Base-by-base conservation (phyloP, 805 yeast genomes). In the Helenozyma rhizophorensis region DNA sequence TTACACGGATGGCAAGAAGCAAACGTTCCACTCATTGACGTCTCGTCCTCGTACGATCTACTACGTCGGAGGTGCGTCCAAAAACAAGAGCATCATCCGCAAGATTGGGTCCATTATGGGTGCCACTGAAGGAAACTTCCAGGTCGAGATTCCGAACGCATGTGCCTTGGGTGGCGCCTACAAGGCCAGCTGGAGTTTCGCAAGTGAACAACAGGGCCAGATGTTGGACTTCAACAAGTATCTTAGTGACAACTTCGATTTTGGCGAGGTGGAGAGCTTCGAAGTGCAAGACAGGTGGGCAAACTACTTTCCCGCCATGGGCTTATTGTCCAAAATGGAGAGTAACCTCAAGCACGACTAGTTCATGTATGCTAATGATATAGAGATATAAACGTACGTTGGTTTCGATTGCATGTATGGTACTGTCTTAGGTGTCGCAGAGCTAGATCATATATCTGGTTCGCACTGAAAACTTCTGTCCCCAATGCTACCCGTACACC, bases 91-190 rank as follows among this genome's bases (percentile, higher is more conserved):
- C 17, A 81, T 88, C 32, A 78, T 87, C 21, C 56, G 60, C 14
- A 80, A 76, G 43, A 81, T 84, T 65, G 78, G 88, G 9, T 65
- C 79, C 9, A 78, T 88, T 6, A 57, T 88, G 22, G 89, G 88
- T 4, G 78, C 84, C 0, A 58, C 66, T 2, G 53, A 64, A 21
- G 93, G 89, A 1, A 78, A 82, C 40, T 84, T 59, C 53, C 74
- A 76, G 39, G 79, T 83, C 23, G 88, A 84, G 48, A 74, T 85
- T 28, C 78, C 90, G 6, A 88, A 88, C 58, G 93, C 96, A 1
- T 88, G 96, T 68, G 96, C 96, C 0, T 57, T 85, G 22, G 96
- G 96, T 16, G 95, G 96, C 4, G 90, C 94, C 25, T 84, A 72
- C 60, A 83, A 84, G 53, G 90, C 95, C 1, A 65, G 80, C 29